Percentiles rank a stretch among this genome's conserved stretches.
These are phyloP conservation scores for Rhynchosporium graminicola DNA, from an alignment of 2,329 filamentous ascomycete genomes.

Conservation along the genomic window DNA sequence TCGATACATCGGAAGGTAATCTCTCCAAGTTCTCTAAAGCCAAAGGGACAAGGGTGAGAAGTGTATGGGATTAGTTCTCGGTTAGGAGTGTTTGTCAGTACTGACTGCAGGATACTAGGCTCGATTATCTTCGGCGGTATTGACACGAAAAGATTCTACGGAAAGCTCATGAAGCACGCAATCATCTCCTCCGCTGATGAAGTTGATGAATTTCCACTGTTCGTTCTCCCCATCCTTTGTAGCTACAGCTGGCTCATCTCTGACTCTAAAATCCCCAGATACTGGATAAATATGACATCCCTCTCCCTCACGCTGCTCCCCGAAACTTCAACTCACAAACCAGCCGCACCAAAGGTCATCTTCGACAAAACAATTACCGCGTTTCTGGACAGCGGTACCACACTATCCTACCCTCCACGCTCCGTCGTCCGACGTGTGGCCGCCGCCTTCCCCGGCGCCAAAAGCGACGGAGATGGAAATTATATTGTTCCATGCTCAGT, in stretches of 20 bases:
- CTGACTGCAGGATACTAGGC: constrained; percentile 15
- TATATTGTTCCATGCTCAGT: constrained; percentile 25
- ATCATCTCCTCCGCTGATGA: constrained; percentile 23
- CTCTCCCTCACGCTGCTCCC: constrained; percentile 20
- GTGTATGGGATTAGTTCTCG: neutral
- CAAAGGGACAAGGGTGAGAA: neutral
- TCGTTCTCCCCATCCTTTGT: neutral
- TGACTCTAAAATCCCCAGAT: constrained; percentile 9
- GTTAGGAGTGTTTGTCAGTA: neutral
- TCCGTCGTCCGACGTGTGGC: constrained; percentile 20
- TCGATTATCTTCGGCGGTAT: constrained; percentile 32
- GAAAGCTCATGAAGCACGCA: constrained; percentile 22
- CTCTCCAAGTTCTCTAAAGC: neutral
- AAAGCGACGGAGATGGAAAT: constrained; percentile 16
- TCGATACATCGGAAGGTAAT: constrained; percentile 25
- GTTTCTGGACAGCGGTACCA: constrained; percentile 27
- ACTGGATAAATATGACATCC: constrained; percentile 32
- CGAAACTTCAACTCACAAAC: neutral
- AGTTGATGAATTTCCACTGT: constrained; percentile 19
- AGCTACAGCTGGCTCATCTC: neutral
- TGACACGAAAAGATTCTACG: constrained; percentile 29
- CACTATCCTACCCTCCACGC: constrained; percentile 23
- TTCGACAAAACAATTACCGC: constrained; percentile 11
- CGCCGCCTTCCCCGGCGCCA: constrained; percentile 23
- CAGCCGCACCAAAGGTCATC: neutral